A percentile compares a stretch with the other conserved stretches of the same genome.
Evolutionary conservation across 2,329 filamentous ascomycete genomes (phyloP).

Genomic region (Emericellopsis cladophorae): DNA sequence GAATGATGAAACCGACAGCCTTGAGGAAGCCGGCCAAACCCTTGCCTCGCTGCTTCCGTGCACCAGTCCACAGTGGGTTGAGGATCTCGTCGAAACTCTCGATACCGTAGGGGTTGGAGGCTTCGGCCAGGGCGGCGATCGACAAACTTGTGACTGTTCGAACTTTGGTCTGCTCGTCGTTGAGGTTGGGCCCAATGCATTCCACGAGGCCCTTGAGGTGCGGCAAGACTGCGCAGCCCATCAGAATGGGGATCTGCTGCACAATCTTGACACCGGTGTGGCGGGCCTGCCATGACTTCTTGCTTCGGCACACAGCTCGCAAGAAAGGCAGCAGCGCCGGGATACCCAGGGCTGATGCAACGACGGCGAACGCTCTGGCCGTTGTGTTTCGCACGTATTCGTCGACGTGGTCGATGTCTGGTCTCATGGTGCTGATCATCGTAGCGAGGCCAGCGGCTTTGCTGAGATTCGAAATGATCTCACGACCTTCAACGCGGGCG

Average conservation of each 20-base stretch:
- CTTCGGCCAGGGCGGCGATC: slow-evolving; percentile 88
- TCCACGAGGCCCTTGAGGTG: slow-evolving; percentile 94
- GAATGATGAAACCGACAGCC: slow-evolving; percentile 95
- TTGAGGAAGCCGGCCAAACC: slow-evolving; percentile 92
- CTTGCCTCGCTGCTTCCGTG: slow-evolving; percentile 91
- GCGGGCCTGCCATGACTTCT: slow-evolving; percentile 97
- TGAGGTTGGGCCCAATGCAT: slow-evolving; percentile 89
- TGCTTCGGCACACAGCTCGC: slow-evolving; percentile 88
- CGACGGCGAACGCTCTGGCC: slow-evolving; percentile 90
- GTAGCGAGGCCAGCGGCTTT: slow-evolving; percentile 94
- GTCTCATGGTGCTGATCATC: slow-evolving; percentile 99
- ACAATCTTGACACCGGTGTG: slow-evolving; percentile 99
- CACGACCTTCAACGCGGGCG: slow-evolving; percentile 90
- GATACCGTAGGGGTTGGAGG: slow-evolving; percentile 95
- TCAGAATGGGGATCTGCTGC: slow-evolving; percentile 95
- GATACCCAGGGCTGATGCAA: slow-evolving; percentile 90
- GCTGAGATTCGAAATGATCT: slow-evolving; percentile 95
- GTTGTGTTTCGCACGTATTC: slow-evolving; percentile 98
- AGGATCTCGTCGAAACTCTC: slow-evolving; percentile 97
- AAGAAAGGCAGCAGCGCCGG: slow-evolving; percentile 91
- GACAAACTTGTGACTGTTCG: slow-evolving; percentile 91
- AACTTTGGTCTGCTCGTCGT: slow-evolving; percentile 96
- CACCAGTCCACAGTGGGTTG: slow-evolving; percentile 93
- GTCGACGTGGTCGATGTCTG: slow-evolving; percentile 95
- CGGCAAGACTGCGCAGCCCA: slow-evolving; percentile 93